These are phyloP conservation scores for Alternaria panax DNA, from an alignment of 2,329 filamentous ascomycete genomes.

Conservation along the genomic window DNA sequence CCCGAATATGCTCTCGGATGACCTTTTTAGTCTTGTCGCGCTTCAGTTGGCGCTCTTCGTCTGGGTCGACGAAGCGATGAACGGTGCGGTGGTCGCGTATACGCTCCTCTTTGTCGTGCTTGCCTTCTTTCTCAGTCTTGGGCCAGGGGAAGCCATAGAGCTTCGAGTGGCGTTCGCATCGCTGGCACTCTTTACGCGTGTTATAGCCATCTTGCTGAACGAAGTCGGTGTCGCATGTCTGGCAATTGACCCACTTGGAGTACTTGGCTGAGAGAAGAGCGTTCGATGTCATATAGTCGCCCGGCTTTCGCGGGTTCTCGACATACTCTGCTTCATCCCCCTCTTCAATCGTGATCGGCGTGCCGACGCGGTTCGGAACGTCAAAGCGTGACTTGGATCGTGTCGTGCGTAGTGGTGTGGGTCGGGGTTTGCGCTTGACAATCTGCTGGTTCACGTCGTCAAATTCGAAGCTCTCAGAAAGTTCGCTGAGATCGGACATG, in stretches of 20 bases:
- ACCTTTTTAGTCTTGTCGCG: constrained; percentile 38
- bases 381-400: constrained; percentile 46
- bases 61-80: constrained; percentile 80
- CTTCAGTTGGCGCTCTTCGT: constrained; percentile 61
- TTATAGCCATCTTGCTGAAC: constrained; percentile 87
- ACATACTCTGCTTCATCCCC: constrained; percentile 33
- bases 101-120: constrained; percentile 71
- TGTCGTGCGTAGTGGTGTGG: constrained; percentile 38
- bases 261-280: constrained; percentile 78
- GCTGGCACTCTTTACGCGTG: constrained; percentile 83
- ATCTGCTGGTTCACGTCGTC: constrained; percentile 48
- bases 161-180: constrained; percentile 95
- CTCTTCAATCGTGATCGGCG: constrained; percentile 35
- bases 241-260: constrained; percentile 87
- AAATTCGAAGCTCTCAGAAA: constrained; percentile 49
- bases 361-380: constrained; percentile 36
- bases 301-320: constrained; percentile 47
- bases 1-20: constrained; percentile 30
- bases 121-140: constrained; percentile 84
- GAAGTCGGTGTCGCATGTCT: constrained; percentile 80
- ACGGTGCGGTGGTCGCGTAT: constrained; percentile 86
- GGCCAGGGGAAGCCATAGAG: constrained; percentile 96
- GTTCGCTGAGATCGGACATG: constrained; percentile 50
- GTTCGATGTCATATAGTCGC: constrained; percentile 78
- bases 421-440: constrained; percentile 45